Base-by-base conservation (phyloP, 768 basidiomycete species). In the Coprinellus micaceus region DNA sequence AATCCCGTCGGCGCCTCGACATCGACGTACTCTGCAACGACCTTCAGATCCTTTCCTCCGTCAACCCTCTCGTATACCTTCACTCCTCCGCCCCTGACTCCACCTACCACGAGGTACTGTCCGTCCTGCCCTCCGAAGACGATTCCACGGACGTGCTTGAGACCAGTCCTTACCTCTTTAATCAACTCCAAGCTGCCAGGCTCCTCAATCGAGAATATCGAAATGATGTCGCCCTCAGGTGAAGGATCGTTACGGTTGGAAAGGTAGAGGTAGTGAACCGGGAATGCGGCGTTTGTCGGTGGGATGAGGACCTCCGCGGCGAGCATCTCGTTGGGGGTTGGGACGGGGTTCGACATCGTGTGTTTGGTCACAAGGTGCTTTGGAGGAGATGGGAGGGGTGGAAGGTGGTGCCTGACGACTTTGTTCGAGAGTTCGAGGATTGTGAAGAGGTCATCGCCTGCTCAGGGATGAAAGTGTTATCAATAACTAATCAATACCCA, bases 241-340 rank as follows among this genome's bases (percentile, higher is more conserved):
- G 82, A 78, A 4, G 84, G 84, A 63, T 89, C 84, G 61, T 90
- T 85, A 29, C 91, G 78, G 68, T 91, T 93, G 3, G 89, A 86
- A 11, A 82, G 71, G 64, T 90, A 92, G 15, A 91, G 71, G 67
- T 86, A 86, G 2, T 81, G 76, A 0, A 70, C 73, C 0, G 83
- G 74, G 71, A 77, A 86, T 2, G 76, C 64, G 6, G 70, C 40
- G 58, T 83, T 84, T 12, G 83, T 74, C 5, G 71, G 63, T 0
- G 87, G 82, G 55, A 88, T 72, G 53, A 89, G 74, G 58, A 91
- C 79, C 63, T 90, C 91, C 0, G 88, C 85, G 3, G 85, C 86
- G 49, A 81, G 74, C 84, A 86, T 85, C 40, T 67, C 66, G 53
- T 74, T 73, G 1, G 78, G 77, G 11, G 65, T 63, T 1, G 82